Evolutionary conservation across 148 eudicot genomes (phyloP), one percentile per base, ranked within the genome.

Genomic region (Hydrangea macrophylla): DNA sequence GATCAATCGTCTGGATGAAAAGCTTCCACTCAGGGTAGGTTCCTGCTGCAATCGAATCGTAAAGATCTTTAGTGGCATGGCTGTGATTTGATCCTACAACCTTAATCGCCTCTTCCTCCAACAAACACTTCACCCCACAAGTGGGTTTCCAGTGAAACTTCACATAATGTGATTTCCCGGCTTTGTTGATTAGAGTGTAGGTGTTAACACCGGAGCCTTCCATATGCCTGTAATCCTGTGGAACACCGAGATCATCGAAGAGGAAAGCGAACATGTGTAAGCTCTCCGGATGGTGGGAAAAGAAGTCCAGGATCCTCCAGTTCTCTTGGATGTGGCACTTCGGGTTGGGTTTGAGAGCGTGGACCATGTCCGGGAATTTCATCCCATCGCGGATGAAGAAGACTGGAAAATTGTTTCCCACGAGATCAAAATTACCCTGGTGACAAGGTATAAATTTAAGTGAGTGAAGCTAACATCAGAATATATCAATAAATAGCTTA

Each of bases 321-420:
- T 79, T 77, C 68, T 88, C 92, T 76, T 85, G 89, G 62, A 85
- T 82, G 80, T 85, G 86, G 32, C 86, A 67, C 59, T 85, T 85
- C 22, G 92, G 92, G 72, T 88, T 88, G 70, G 92, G 92, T 76
- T 88, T 88, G 62, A 88, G 68, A 35, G 92, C 80, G 58, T 85
- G 92, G 39, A 88, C 85, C 89, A 85, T 77, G 73, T 88, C 92
- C 37, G 92, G 92, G 71, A 88, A 83, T 44, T 88, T 80, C 82
- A 88, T 81, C 31, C 82, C 85, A 69, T 86, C 92, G 58, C 88
- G 86, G 55, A 81, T 62, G 71, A 88, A 81, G 73, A 88, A 88
- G 62, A 81, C 85, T 8, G 92, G 90, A 81, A 84, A 81, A 53
- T 88, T 88, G 81, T 85, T 85, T 60, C 90, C 90, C 40, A 85